phyloP scores from a whole-genome alignment of 495 filamentous ascomycete genomes.

The Neurospora sublineolata region DNA sequence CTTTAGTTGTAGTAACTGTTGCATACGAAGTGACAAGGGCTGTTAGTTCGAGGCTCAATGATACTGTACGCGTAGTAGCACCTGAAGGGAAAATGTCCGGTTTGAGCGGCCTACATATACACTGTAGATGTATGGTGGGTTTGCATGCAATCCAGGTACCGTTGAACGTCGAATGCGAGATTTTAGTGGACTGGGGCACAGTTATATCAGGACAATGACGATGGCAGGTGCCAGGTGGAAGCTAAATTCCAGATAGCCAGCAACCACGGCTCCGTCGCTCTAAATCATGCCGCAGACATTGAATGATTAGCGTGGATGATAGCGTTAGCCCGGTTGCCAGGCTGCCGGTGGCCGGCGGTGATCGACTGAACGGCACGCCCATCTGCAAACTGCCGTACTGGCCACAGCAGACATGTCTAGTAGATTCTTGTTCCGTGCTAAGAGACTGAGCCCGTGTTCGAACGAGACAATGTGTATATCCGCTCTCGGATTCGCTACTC shows the following conservation, averaged over 20 bases:
- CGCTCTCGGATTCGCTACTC: neutral
- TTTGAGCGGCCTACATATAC: neutral
- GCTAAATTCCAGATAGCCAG: neutral
- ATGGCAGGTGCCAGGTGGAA: neutral
- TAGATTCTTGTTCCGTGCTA: neutral
- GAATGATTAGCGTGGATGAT: neutral
- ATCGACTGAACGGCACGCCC: slow-evolving; percentile 3
- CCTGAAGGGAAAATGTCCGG: neutral
- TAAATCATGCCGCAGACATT: neutral
- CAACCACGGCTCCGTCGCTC: neutral
- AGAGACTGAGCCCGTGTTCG: neutral
- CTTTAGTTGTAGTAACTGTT: neutral
- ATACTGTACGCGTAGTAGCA: neutral
- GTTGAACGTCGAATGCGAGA: neutral
- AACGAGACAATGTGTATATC: neutral
- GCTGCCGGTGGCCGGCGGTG: slow-evolving; percentile 15
- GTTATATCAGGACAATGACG: neutral
- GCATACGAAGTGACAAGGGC: neutral
- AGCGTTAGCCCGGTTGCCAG: slow-evolving; percentile 3
- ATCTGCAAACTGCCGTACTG: neutral
- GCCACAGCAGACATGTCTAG: neutral
- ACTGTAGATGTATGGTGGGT: neutral
- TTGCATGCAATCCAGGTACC: neutral
- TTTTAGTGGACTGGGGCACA: neutral
- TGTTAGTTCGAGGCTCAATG: neutral